Conservation (phyloP, 352 stramenopile species). For the Nothophytophthora sp. region DNA sequence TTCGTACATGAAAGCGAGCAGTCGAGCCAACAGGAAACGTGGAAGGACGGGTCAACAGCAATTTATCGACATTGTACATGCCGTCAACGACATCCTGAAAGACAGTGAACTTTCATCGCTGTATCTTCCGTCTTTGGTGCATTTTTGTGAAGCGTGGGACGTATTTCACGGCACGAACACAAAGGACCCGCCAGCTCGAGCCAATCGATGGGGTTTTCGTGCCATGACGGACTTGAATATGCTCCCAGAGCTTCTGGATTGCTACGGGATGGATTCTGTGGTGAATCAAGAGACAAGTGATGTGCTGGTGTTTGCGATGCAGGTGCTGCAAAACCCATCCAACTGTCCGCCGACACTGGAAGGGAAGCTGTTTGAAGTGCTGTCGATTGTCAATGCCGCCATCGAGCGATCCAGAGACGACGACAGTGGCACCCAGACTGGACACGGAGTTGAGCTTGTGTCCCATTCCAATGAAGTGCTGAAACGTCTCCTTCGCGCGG, state of each 20-base stretch:
- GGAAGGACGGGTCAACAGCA: slow-evolving; percentile 20
- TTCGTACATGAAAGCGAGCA: slow-evolving; percentile 21
- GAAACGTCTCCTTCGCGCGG: slow-evolving; percentile 27
- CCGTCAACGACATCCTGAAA: slow-evolving; percentile 20
- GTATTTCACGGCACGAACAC: slow-evolving; percentile 30
- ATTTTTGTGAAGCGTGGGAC: slow-evolving; percentile 39
- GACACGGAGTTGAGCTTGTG: slow-evolving; percentile 6
- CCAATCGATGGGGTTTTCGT: slow-evolving; percentile 27
- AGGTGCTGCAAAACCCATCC: slow-evolving; percentile 38
- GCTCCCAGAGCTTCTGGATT: slow-evolving; percentile 32
- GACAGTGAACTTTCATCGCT: slow-evolving; percentile 17
- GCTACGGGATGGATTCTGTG: slow-evolving; percentile 21
- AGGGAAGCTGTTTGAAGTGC: slow-evolving; percentile 26
- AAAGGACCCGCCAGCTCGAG: slow-evolving; percentile 18
- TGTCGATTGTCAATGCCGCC: slow-evolving; percentile 28
- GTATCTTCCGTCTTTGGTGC: slow-evolving; percentile 32
- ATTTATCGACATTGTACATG: slow-evolving; percentile 20
- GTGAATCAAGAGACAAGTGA: slow-evolving; percentile 26
- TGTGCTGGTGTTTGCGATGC: slow-evolving; percentile 24
- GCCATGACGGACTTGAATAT: slow-evolving; percentile 36
- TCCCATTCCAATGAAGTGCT: slow-evolving; percentile 34
- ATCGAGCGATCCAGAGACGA: slow-evolving; percentile 9
- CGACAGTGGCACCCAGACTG: background rate
- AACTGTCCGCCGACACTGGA: slow-evolving; percentile 38
- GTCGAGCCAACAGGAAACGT: slow-evolving; percentile 4